Base-by-base conservation (phyloP, 345 rosid genomes). In the Anacardium occidentale region DNA sequence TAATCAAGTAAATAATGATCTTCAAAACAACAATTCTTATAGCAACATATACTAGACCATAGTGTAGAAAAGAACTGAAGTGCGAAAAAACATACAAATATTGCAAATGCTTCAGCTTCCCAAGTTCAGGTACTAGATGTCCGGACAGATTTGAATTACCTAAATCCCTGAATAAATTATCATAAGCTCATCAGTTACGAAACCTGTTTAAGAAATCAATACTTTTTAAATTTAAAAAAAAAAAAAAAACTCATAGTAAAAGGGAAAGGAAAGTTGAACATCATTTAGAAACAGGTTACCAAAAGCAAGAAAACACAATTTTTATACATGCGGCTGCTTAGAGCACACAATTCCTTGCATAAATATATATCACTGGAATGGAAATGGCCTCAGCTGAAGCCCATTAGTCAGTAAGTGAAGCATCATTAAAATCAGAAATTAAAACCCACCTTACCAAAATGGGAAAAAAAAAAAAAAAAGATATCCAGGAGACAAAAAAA, bases 91-190 rank as follows among this genome's bases (percentile, higher is more conserved):
- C 96, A 66, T 86, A 95, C 99, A 95, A 82, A 71, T 95, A 95
- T 73, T 92, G 97, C 82, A 95, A 75, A 80, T 88, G 97, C 77
- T 95, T 89, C 15, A 95, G 90, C 84, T 87, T 89, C 55, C 96
- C 98, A 25, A 95, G 90, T 62, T 92, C 97, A 3, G 96, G 81
- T 17, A 92, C 96, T 57, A 95, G 86, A 83, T 84, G 96, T 75
- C 99, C 99, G 47, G 91, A 88, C 24, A 95, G 84, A 75, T 90
- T 88, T 47, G 98, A 88, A 60, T 95, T 95, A 44, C 99, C 99
- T 78, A 95, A 81, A 83, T 95, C 99, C 85, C 99, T 95, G 94
- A 64, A 76, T 47, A 68, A 53, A 73, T 64, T 7, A 37, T 37
- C 42, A 37, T 5, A 37, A 6, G 42, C 42, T 37, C 42, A 37